phyloP scores from a whole-genome alignment of 768 basidiomycete genomes.

The Pholiota molesta region DNA sequence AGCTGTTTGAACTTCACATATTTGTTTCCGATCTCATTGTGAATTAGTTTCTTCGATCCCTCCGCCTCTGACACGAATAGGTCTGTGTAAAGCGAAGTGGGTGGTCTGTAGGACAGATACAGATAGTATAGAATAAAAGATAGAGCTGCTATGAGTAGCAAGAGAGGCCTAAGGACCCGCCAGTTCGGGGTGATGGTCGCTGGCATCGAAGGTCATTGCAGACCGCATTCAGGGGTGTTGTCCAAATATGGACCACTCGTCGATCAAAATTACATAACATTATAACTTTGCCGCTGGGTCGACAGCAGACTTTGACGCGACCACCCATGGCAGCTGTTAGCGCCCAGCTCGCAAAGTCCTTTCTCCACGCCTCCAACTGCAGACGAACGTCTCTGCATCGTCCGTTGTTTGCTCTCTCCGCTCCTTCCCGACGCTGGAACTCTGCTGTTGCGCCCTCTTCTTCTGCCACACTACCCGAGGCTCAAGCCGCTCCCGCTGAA shows the following conservation, averaged over 20 bases:
- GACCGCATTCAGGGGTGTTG: not conserved
- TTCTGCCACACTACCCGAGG: not conserved
- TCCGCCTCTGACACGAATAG: constrained; percentile 33
- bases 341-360: not conserved
- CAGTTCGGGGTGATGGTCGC: constrained; percentile 18
- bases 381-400: not conserved
- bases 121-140: constrained; percentile 31
- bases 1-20: constrained; percentile 49
- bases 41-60: constrained; percentile 30
- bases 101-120: constrained; percentile 38
- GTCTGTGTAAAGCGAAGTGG: constrained; percentile 39
- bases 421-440: not conserved
- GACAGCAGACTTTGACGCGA: not conserved
- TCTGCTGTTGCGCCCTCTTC: not conserved
- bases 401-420: not conserved
- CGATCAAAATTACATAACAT: not conserved
- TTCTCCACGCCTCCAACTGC: not conserved
- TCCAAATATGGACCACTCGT: too few species aligned
- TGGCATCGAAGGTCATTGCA: not conserved
- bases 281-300: not conserved
- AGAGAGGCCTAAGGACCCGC: constrained; percentile 21
- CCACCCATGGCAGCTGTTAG: not conserved
- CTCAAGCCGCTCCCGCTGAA: not conserved
- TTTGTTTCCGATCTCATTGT: constrained; percentile 31
- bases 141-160: constrained; percentile 16